Base-by-base conservation (phyloP, 192 early-diverging fungal genomes). In the Linnemannia schmuckeri region DNA sequence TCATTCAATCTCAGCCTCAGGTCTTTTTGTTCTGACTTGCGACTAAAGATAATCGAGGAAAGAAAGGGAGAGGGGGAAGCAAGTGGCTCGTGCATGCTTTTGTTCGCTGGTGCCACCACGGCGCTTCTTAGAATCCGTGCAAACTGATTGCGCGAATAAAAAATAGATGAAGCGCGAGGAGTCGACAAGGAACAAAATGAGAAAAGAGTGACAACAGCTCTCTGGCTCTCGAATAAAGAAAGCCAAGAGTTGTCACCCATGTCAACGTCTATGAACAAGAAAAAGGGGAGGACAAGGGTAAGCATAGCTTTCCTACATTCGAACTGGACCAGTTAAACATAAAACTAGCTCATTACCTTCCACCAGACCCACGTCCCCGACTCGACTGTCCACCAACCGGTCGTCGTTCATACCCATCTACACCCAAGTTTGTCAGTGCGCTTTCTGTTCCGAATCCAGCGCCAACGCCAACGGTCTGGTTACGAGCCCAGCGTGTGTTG, bases 361-460 rank as follows among this genome's bases (percentile, higher is more conserved):
- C 83, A 9, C 78, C 78, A 18, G 61, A 41, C 22, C 76, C 79
- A 10, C 84, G 75, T 70, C 84, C 84, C 44, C 84, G 74, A 30
- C 27, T 75, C 8, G 80, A 38, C 41, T 87, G 85, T 46, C 85
- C 80, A 27, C 85, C 85, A 40, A 71, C 76, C 3, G 70, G 61
- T 71, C 85, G 85, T 49, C 85, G 52, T 30, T 87, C 85, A 47
- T 87, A 87, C 2, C 85, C 85, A 76, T 87, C 85, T 4, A 87
- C 85, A 33, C 85, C 85, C 12, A 87, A 63, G 42, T 87, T 87
- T 5, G 85, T 81, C 40, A 87, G 55, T 12, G 85, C 85, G 57
- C 85, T 87, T 66, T 87, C 85, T 4, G 85, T 87, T 47, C 85
- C 85, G 41, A 75, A 87, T 22, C 85, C 85, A n/a, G 85, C 85